Percentiles rank a stretch among this genome's conserved stretches.
phyloP scores from a whole-genome alignment of 2,329 filamentous ascomycete genomes.

The Aspergillus glaucus region DNA sequence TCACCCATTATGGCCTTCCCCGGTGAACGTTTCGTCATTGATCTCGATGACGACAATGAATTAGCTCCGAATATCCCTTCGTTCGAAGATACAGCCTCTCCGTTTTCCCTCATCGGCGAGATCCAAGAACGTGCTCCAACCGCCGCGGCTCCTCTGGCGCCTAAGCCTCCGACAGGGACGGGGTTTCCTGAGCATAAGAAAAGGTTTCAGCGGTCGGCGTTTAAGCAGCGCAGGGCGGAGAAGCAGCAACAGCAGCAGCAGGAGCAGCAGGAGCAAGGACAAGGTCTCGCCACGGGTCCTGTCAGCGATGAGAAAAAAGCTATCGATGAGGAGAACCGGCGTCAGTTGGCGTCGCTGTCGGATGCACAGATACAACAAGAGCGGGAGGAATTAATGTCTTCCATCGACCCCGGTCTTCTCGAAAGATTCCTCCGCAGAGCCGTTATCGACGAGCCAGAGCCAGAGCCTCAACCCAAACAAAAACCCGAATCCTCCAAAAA shows the following conservation, averaged over 20 bases:
- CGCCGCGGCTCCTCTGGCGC: slow-evolving; percentile 34
- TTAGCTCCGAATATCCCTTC: slow-evolving; percentile 27
- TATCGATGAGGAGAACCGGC: slow-evolving; percentile 78
- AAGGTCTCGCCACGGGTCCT: slow-evolving; percentile 5
- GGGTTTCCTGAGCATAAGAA: slow-evolving; percentile 91
- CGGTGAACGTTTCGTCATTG: slow-evolving; percentile 56
- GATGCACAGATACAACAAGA: slow-evolving; percentile 74
- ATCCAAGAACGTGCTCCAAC: slow-evolving; percentile 67
- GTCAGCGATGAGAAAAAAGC: slow-evolving; percentile 54
- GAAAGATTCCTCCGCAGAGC: slow-evolving; percentile 70
- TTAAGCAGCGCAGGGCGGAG: slow-evolving; percentile 61
- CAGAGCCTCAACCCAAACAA: slow-evolving; percentile 1
- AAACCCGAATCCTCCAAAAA: slow-evolving; percentile 7
- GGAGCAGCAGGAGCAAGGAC: slow-evolving; percentile 16
- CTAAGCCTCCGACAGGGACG: slow-evolving; percentile 60
- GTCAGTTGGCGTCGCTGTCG: slow-evolving; percentile 70
- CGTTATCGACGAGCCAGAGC: slow-evolving; percentile 58
- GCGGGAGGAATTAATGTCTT: slow-evolving; percentile 70
- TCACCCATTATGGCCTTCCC: slow-evolving; percentile 42
- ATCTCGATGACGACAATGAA: slow-evolving; percentile 51
- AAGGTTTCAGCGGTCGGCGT: slow-evolving; percentile 65
- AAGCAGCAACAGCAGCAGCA: neutral
- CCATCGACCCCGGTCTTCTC: slow-evolving; percentile 67
- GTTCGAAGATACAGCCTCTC: slow-evolving; percentile 12
- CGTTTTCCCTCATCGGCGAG: slow-evolving; percentile 56